A percentile compares a stretch with the other conserved stretches of the same genome.
Conservation (phyloP, 352 stramenopile species). For the Phytophthora citrophthora region DNA sequence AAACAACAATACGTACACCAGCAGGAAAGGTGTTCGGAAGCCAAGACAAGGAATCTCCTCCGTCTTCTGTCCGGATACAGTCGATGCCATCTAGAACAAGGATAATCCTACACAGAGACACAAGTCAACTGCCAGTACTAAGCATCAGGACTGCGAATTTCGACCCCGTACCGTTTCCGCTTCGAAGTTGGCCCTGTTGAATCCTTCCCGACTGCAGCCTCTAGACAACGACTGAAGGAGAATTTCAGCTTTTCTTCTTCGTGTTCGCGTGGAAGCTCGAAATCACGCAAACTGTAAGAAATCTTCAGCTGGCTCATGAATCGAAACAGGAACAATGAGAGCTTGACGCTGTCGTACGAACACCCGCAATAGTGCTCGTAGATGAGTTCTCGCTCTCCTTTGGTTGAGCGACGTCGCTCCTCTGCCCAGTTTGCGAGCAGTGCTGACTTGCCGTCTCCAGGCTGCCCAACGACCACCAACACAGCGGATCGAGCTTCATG, state of each 20-base stretch:
- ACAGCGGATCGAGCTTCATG: conserved; percentile 45
- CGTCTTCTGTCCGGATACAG: conserved; percentile 80
- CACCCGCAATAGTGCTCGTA: conserved; percentile 85
- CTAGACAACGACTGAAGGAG: conserved; percentile 77
- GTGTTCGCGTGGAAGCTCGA: conserved; percentile 79
- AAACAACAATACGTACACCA: conserved; percentile 79
- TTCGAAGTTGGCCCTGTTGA: conserved; percentile 27
- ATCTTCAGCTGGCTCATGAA: conserved; percentile 84
- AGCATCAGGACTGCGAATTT: neutral
- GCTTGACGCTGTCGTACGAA: conserved; percentile 86
- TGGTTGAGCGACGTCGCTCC: conserved; percentile 41
- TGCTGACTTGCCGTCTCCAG: conserved; percentile 80
- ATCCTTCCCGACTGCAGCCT: conserved; percentile 62
- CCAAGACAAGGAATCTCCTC: conserved; percentile 87
- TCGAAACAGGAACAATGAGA: conserved; percentile 83
- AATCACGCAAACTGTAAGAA: conserved; percentile 74
- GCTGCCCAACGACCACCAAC: conserved; percentile 64
- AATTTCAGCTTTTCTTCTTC: conserved; percentile 91
- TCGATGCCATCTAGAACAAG: conserved; percentile 85
- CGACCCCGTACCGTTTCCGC: conserved; percentile 32
- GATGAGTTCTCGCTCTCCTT: conserved; percentile 62
- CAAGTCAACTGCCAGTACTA: conserved; percentile 1
- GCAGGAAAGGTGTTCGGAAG: conserved; percentile 72
- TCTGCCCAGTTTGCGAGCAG: conserved; percentile 78
- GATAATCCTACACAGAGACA: conserved; percentile 57